Evolutionary conservation across 805 yeast genomes (phyloP).

Genomic region (Naumovozyma castellii): DNA sequence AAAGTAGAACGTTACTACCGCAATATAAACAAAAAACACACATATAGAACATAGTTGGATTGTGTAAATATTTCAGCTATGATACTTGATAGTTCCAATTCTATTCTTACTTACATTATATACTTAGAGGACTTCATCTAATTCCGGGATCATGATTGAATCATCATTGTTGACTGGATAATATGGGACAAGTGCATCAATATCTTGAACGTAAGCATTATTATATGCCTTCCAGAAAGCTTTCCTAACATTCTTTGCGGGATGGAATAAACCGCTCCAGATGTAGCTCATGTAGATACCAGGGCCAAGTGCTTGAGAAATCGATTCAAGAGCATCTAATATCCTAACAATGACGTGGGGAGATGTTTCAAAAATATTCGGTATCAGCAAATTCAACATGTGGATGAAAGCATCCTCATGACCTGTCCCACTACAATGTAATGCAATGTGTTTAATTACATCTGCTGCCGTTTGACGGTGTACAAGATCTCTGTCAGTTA

Average conservation of each 20-base stretch:
- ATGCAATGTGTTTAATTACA: conserved; percentile 71
- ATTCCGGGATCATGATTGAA: conserved; percentile 36
- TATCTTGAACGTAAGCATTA: conserved; percentile 58
- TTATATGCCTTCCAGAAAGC: conserved; percentile 85
- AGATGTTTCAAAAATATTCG: conserved; percentile 87
- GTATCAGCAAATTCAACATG: conserved; percentile 68
- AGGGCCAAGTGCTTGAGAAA: conserved; percentile 63
- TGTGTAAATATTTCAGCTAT: too few relatives aligned
- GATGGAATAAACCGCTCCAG: conserved; percentile 87
- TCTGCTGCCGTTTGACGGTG: conserved; percentile 94
- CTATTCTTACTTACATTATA: too few relatives aligned
- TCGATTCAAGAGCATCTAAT: conserved; percentile 66
- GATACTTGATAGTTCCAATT: too few relatives aligned
- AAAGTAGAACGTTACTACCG: too few relatives aligned
- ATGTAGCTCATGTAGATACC: conserved; percentile 68
- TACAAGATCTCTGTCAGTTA: conserved; percentile 82
- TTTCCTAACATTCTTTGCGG: conserved; percentile 75
- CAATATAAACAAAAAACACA: too few relatives aligned
- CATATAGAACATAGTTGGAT: too few relatives aligned
- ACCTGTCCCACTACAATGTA: conserved; percentile 67
- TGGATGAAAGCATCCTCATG: conserved; percentile 79
- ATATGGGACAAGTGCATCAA: conserved; percentile 72
- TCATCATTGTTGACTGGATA: conserved; percentile 51
- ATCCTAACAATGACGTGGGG: conserved; percentile 88
- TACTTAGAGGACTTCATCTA: conserved; percentile 33